Base-by-base conservation (phyloP, 139 green algal genomes). In the Picochlorum sp. region DNA sequence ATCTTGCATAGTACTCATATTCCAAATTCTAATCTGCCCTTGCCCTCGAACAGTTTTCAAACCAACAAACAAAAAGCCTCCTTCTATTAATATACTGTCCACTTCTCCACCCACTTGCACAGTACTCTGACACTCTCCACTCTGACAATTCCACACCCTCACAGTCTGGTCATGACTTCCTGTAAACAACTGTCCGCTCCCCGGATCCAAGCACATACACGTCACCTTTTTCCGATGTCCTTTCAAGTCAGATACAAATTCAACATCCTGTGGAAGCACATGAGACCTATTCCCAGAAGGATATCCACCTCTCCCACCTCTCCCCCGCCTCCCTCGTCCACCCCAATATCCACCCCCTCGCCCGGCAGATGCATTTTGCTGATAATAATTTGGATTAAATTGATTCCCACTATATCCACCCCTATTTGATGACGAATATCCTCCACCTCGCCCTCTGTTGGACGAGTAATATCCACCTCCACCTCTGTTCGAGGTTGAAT, bases 1-100 rank as follows among this genome's bases (percentile, higher is more conserved):
- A 59, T 81, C 38, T 23, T 49, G 20, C 24, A 63, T 74, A 13
- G 68, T 84, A 8, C 66, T 16, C 69, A 85, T 75, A 73, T 86
- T 79, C 65, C 67, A 89, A 10, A 69, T 61, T 41, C 77, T 81
- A 67, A 86, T 55, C 68, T 61, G 31, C 23, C 76, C 63, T 23
- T 51, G 21, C n/a, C 49, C 52, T 20, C 49, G 18, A 24, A 31
- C 44, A 21, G 73, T 75, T 31, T 82, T 79, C n/a, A 86, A 24
- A 11, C 82, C 85, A 18, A 87, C 84, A 72, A 91, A 86, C 28
- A 92, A 70, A 63, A 78, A 90, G 1, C 81, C 83, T 20, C 67
- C 72, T 49, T 79, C 75, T 51, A 83, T 57, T 38, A 92, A 67
- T 50, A 92, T 66, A n/a, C 65, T 74, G 51, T 85, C 76, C 13